These are phyloP conservation scores for Candida berthetii DNA, from an alignment of 805 yeast genomes.

Conservation along the genomic window DNA sequence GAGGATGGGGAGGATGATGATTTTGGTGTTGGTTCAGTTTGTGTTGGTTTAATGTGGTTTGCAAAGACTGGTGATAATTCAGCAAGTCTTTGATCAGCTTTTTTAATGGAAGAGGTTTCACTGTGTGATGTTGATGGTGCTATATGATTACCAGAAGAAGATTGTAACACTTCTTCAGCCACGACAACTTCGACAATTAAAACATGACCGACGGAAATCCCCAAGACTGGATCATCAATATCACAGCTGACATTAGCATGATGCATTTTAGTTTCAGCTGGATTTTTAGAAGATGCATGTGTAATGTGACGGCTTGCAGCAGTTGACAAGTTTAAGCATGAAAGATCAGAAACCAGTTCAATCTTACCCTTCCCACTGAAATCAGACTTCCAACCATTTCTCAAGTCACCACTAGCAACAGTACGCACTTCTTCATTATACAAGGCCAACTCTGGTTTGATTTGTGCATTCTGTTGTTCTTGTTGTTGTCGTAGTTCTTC, in stretches of 20 bases:
- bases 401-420: conserved; percentile 73
- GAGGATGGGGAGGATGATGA: conserved; percentile 5
- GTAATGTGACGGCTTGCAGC: conserved; percentile 39
- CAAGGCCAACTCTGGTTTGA: conserved; percentile 30
- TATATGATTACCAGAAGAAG: conserved; percentile 24
- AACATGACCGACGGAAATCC: conserved; percentile 70
- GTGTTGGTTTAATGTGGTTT: conserved; percentile 21
- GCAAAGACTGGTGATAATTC: conserved; percentile 38
- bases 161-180: conserved; percentile 76
- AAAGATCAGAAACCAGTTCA: conserved; percentile 70
- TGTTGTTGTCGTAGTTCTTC: conserved; percentile 22
- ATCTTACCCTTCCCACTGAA: conserved; percentile 72
- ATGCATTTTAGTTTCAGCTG: conserved; percentile 17
- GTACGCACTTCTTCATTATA: conserved; percentile 71
- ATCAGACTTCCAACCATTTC: conserved; percentile 94
- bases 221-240: conserved; percentile 73
- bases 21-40: neutral
- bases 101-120: conserved; percentile 4
- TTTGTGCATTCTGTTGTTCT: conserved; percentile 20
- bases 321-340: conserved; percentile 52
- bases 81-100: conserved; percentile 32
- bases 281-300: conserved; percentile 34
- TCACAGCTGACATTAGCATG: conserved; percentile 66
- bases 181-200: conserved; percentile 85
- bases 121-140: conserved; percentile 24